Evolutionary conservation across 768 basidiomycete species (phyloP), one percentile per base, ranked within the genome.

Genomic region (Stropharia rugosoannulata): DNA sequence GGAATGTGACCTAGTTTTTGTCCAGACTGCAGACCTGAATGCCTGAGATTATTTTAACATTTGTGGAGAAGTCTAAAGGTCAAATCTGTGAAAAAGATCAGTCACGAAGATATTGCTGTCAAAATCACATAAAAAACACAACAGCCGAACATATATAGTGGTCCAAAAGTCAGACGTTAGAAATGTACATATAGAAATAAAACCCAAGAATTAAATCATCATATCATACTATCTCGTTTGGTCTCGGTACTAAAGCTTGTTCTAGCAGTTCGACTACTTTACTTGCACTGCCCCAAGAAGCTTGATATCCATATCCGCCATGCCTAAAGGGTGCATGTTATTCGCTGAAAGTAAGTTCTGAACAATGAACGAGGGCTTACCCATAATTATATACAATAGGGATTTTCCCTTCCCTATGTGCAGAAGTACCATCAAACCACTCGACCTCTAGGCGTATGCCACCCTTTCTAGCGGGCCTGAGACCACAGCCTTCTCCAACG

Each of bases 381-480:
- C 87, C 87, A 63, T 89, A 86, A 56, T 67, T 67, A 48, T 64
- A 57, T 7, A 67, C 38, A 19, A 67, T 45, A n/a, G 66, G 64
- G 11, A 67, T 49, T 40, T 42, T 58, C 3, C 58, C 57, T 39
- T 61, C 40, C 49, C 56, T 45, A 9, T 41, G 40, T 18, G 55
- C 63, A n/a, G 54, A 50, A 8, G 36, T 51, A 7, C 55, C 53
- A n/a, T 62, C 60, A n/a, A 59, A 18, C 60, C 61, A 62, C 15
- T 65, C 59, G 2, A 64, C 44, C 22, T 67, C 64, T 11, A 90
- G 69, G 22, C 88, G 70, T 32, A 91, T 75, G 0, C 89, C 89
- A n/a, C 84, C 86, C 39, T 81, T 83, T 52, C 90, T 72, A 1
- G 70, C 80, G 0, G 90, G 90, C 3, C 89, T 75, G 45, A 92